A percentile compares a stretch with the other conserved stretches of the same genome.
Conservation (phyloP, 148 eudicot species). For the Amaranthus hypochondriacus region DNA sequence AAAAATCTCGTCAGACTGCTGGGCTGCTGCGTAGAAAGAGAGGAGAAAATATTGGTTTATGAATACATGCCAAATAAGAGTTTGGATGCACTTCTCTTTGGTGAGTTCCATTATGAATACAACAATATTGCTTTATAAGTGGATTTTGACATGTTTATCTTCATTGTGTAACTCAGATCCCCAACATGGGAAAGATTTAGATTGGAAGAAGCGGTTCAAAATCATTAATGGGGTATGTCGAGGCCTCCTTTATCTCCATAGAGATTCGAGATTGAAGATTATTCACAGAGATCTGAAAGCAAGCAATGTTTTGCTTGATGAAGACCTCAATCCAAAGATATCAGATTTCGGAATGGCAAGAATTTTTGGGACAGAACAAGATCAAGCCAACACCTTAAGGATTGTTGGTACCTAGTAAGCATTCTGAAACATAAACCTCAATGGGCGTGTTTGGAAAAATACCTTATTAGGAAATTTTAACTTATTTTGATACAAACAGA, state of each 20-base stretch:
- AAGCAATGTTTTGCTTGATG: conserved; percentile 29
- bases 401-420: conserved; percentile 36
- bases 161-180: conserved; percentile 5
- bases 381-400: conserved; percentile 28
- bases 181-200: background rate
- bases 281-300: conserved; percentile 34
- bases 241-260: conserved; percentile 38
- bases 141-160: background rate
- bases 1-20: conserved; percentile 39
- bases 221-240: conserved; percentile 31
- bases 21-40: conserved; percentile 37
- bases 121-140: too few species aligned
- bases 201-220: conserved; percentile 28
- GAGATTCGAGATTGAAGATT: conserved; percentile 35
- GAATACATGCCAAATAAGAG: conserved; percentile 45
- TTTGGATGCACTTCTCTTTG: conserved; percentile 41
- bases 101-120: conserved; percentile 12
- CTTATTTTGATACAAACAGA: too few species aligned
- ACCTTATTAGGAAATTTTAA: too few species aligned
- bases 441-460: too few species aligned
- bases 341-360: conserved; percentile 39
- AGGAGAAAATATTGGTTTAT: conserved; percentile 35
- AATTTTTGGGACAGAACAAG: conserved; percentile 22
- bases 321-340: conserved; percentile 29
- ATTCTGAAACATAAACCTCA: background rate